phyloP scores from a whole-genome alignment of 2,329 filamentous ascomycete genomes.

The Fusarium transvaalense region DNA sequence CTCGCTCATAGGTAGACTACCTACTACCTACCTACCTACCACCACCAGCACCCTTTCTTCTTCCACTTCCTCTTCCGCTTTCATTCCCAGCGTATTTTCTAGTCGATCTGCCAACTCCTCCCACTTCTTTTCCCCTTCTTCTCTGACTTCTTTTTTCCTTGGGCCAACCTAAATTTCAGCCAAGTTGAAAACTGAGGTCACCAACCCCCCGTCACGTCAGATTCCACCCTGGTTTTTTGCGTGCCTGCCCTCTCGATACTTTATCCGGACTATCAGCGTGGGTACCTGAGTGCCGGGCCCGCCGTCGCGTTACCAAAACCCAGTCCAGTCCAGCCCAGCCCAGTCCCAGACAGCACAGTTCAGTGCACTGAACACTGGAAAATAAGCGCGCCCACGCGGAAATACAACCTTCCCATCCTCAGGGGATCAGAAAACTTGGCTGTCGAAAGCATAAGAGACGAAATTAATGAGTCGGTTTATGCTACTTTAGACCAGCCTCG shows the following conservation, averaged over 20 bases:
- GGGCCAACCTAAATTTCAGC: constrained; percentile 5
- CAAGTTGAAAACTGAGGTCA: constrained; percentile 20
- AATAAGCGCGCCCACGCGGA: constrained; percentile 46
- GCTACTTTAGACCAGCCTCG: neutral
- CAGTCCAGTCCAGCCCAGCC: constrained; percentile 20
- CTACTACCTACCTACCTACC: constrained; percentile 16
- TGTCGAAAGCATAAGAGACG: neutral
- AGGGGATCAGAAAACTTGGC: neutral
- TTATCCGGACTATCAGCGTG: constrained; percentile 18
- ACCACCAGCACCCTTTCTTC: constrained; percentile 25
- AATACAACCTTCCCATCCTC: constrained; percentile 15
- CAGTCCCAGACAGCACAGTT: neutral
- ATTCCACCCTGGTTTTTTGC: constrained; percentile 34
- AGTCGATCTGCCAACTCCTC: constrained; percentile 27
- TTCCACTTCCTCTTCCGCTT: constrained; percentile 16
- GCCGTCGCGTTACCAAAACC: constrained; percentile 33
- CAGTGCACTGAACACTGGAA: constrained; percentile 9
- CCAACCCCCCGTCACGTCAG: constrained; percentile 37
- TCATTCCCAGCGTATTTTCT: constrained; percentile 11
- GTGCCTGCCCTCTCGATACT: constrained; percentile 26
- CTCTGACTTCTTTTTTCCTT: constrained; percentile 13
- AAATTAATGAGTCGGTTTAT: neutral
- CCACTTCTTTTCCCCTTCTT: constrained; percentile 29
- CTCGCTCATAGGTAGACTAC: constrained; percentile 34
- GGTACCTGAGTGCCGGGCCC: constrained; percentile 37